Evolutionary conservation across 192 early-diverging fungal genomes (phyloP), one percentile per base, ranked within the genome.

Genomic region (Gigaspora rosea): DNA sequence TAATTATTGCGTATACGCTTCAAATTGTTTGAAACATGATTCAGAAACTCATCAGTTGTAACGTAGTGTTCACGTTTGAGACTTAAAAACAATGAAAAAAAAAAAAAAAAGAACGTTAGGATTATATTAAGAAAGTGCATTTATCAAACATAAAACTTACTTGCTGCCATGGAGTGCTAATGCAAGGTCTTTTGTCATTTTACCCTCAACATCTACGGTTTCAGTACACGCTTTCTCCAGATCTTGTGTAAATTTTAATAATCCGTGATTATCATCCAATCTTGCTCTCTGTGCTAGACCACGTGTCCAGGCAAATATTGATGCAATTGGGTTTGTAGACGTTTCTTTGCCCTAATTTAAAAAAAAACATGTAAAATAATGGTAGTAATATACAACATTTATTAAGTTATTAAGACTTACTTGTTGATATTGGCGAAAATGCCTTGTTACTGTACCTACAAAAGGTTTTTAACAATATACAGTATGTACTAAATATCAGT

Each of bases 251-350:
- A 95, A 98, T 57, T 83, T 80, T 64, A 85, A 83, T 70, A 98
- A 86, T 32, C 88, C 90, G n/a, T 87, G 80, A 82, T 95, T 95
- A 56, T 87, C 83, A 81, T 98, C 97, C 22, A 97, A 83, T 85
- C 92, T 92, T 62, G 96, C 96, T 74, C 95, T 93, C 82, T 99
- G 96, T n/a, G 90, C 91, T 78, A 96, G 87, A 58, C 97, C 97
- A 71, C 95, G 94, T 65, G 95, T 88, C 93, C 93, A 93, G 36
- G 95, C 96, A 81, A 96, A 98, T 86, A 98, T 97, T 32, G 91
- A 94, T 6, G 97, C 96, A 74, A 98, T 94, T 5, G 96, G 95
- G 91, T 98, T 99, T 83, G 96, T 99, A 32, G 92, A 92, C n/a
- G 95, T 98, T 78, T 94, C 89, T 65, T 91, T 88, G 70, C 97